Evolutionary conservation across 257 asterid species (phyloP).

Genomic region (Primulina huaijiensis): DNA sequence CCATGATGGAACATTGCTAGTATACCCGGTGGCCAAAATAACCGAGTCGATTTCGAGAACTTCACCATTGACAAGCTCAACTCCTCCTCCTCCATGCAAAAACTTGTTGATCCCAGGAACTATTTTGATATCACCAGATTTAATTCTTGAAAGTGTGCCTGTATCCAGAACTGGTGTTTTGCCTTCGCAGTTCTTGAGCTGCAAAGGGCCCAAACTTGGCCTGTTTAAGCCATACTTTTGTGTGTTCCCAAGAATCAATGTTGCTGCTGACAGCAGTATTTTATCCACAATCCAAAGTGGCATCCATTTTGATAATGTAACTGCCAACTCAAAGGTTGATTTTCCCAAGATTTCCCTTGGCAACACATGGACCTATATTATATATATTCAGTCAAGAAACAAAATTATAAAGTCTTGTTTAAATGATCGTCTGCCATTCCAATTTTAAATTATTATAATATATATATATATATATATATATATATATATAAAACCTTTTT

Average conservation of each 20-base stretch:
- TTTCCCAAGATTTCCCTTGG: constrained; percentile 77
- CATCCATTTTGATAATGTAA: constrained; percentile 59
- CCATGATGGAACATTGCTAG: constrained; percentile 96
- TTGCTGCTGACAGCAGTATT: constrained; percentile 49
- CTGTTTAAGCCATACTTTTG: constrained; percentile 66
- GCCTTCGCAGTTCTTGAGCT: constrained; percentile 70
- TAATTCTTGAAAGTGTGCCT: constrained; percentile 68
- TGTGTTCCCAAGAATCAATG: constrained; percentile 62
- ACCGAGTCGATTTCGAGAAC: constrained; percentile 64
- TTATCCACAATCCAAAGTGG: constrained; percentile 72
- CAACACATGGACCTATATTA: constrained; percentile 70
- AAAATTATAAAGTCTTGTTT: too few species aligned
- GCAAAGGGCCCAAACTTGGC: constrained; percentile 71
- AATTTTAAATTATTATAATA: too few species aligned
- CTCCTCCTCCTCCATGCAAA: constrained; percentile 35
- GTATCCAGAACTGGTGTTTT: constrained; percentile 89
- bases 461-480: too few species aligned
- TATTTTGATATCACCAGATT: constrained; percentile 69
- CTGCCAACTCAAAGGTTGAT: constrained; percentile 70
- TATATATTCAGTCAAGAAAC: background rate
- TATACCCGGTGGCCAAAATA: constrained; percentile 81
- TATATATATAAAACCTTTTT: too few species aligned
- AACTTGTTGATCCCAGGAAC: constrained; percentile 79
- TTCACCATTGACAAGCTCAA: constrained; percentile 61
- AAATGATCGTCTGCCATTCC: too few species aligned